Conservation (phyloP, 176 grass and related monocot species). For the Pontederia paniculata region DNA sequence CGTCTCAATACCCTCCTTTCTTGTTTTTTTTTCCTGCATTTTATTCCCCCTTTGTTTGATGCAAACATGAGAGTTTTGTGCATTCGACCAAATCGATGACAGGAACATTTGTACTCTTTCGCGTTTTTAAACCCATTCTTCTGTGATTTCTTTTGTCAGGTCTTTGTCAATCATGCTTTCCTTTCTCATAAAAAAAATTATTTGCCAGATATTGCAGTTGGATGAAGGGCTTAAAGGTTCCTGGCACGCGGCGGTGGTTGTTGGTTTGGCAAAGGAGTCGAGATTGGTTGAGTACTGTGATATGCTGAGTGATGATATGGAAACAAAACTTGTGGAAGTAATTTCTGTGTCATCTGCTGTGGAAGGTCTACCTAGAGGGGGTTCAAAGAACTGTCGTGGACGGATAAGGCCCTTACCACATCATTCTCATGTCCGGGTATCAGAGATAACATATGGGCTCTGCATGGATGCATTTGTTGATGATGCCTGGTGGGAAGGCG, state of each 20-base stretch:
- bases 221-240: slow-evolving; percentile 25
- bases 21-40: too few relatives aligned
- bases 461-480: slow-evolving; percentile 48
- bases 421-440: slow-evolving; percentile 21
- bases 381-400: background rate
- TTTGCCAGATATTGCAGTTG: slow-evolving; percentile 20
- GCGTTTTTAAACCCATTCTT: background rate
- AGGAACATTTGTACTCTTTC: too few relatives aligned
- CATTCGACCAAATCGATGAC: too few relatives aligned
- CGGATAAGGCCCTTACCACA: slow-evolving; percentile 27
- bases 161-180: background rate
- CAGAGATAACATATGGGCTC: slow-evolving; percentile 37
- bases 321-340: slow-evolving; percentile 8
- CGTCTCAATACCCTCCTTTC: too few relatives aligned
- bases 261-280: background rate
- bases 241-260: slow-evolving; percentile 23
- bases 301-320: slow-evolving; percentile 6
- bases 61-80: too few relatives aligned
- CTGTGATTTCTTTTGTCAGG: background rate
- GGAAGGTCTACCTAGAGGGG: slow-evolving; percentile 11
- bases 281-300: slow-evolving; percentile 18
- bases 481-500: slow-evolving; percentile 73
- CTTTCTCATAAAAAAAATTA: too few relatives aligned
- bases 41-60: too few relatives aligned
- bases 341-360: slow-evolving; percentile 19